These are phyloP conservation scores for Spizellomyces sp. DNA, from an alignment of 192 early-diverging fungal genomes.

Conservation along the genomic window DNA sequence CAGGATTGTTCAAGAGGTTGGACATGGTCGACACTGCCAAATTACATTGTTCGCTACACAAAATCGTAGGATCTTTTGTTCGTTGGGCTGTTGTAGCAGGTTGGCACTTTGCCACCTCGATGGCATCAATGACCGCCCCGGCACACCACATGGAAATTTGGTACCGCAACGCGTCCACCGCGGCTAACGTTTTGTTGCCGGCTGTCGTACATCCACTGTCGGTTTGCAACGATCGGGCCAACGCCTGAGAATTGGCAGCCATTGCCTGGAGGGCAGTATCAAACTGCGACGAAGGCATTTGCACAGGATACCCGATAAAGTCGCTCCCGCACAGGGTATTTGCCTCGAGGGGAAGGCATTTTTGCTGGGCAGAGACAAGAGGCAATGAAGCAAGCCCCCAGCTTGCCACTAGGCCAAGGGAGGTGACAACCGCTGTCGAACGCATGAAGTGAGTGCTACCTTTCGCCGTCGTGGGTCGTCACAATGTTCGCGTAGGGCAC, in stretches of 20 bases:
- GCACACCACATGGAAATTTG: constrained; percentile 5
- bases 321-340: constrained; percentile 2
- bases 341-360: neutral
- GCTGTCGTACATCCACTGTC: neutral
- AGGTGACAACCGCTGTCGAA: no score
- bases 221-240: neutral
- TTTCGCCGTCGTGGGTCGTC: no score
- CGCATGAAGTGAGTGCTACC: no score
- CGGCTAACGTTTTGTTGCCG: neutral
- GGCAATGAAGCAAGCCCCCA: no score
- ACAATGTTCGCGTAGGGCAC: no score
- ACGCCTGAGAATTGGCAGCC: neutral
- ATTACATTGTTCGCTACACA: neutral
- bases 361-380: neutral
- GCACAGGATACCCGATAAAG: neutral
- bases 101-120: neutral
- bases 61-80: neutral
- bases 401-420: no score
- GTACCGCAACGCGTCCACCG: neutral
- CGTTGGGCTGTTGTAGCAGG: neutral
- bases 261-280: neutral
- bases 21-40: neutral
- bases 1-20: neutral
- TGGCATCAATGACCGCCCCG: neutral
- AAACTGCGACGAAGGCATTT: neutral